Conservation (phyloP, 441 rosid genomes). For the Brassica balearica region DNA sequence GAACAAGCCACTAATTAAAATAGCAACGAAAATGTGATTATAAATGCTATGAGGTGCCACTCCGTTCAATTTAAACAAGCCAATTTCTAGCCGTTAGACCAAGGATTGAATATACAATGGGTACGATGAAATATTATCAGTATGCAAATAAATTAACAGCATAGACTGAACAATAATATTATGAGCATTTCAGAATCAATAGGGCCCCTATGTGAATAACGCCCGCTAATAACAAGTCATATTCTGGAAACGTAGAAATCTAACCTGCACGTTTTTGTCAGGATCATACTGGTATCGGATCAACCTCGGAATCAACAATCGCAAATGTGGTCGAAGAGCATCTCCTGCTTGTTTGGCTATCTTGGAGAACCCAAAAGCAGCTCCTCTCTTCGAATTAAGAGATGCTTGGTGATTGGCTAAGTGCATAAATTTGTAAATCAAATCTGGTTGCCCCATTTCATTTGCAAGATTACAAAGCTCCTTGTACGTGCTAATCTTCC, state of each 20-base stretch:
- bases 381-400: constrained; percentile 93
- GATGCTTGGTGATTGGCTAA: constrained; percentile 97
- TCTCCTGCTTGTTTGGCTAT: constrained; percentile 99
- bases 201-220: not conserved
- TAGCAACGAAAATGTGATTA: constrained; percentile 19
- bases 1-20: constrained; percentile 12
- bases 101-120: constrained; percentile 1
- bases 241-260: constrained; percentile 22
- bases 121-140: not conserved
- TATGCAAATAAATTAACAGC: constrained; percentile 20
- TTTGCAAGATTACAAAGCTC: constrained; percentile 96
- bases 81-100: not conserved
- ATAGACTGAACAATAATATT: constrained; percentile 6
- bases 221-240: not conserved
- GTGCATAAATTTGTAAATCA: constrained; percentile 97
- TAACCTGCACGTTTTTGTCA: constrained; percentile 97
- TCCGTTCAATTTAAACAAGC: constrained; percentile 26
- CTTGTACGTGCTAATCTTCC: constrained; percentile 95
- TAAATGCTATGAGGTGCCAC: constrained; percentile 22
- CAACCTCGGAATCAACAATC: constrained; percentile 83
- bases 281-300: constrained; percentile 98
- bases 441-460: constrained; percentile 99
- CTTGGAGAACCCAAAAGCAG: constrained; percentile 98
- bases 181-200: constrained; percentile 26
- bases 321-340: constrained; percentile 93